A percentile compares a stretch with the other conserved stretches of the same genome.
Evolutionary conservation across 2,329 filamentous ascomycete species (phyloP).

Genomic region (Macrophomina tecta): DNA sequence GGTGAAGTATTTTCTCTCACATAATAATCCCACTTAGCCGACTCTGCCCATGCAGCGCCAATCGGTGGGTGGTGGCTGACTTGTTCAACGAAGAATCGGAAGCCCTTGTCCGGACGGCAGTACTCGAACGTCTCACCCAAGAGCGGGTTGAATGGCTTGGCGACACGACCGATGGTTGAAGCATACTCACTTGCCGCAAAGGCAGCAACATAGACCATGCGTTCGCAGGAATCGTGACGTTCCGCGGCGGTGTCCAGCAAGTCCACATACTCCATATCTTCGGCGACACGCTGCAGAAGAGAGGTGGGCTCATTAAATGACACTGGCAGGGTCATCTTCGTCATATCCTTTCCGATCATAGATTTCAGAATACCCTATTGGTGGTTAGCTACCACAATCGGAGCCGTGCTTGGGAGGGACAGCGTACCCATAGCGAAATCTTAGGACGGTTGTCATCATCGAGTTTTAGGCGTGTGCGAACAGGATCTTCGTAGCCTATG

Average conservation of each 20-base stretch:
- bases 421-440: constrained; percentile 90
- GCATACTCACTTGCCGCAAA: constrained; percentile 97
- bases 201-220: constrained; percentile 90
- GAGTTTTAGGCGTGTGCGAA: constrained; percentile 80
- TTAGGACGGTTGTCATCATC: constrained; percentile 92
- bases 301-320: constrained; percentile 99
- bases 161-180: constrained; percentile 93
- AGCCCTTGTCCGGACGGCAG: constrained; percentile 92
- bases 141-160: constrained; percentile 97
- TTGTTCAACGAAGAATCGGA: constrained; percentile 98
- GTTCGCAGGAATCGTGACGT: constrained; percentile 83
- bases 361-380: constrained; percentile 90
- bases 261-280: constrained; percentile 98
- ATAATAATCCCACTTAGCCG: constrained; percentile 93
- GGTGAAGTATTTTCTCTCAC: constrained; percentile 44
- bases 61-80: constrained; percentile 97
- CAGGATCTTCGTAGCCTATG: constrained; percentile 88
- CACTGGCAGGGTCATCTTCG: constrained; percentile 97
- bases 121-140: constrained; percentile 98
- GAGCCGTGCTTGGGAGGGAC: not conserved
- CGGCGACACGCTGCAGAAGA: constrained; percentile 88
- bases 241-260: constrained; percentile 88
- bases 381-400: constrained; percentile 35
- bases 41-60: constrained; percentile 91
- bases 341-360: constrained; percentile 99